phyloP scores from a whole-genome alignment of 2,329 filamentous ascomycete genomes.

The Penicillium sp. region DNA sequence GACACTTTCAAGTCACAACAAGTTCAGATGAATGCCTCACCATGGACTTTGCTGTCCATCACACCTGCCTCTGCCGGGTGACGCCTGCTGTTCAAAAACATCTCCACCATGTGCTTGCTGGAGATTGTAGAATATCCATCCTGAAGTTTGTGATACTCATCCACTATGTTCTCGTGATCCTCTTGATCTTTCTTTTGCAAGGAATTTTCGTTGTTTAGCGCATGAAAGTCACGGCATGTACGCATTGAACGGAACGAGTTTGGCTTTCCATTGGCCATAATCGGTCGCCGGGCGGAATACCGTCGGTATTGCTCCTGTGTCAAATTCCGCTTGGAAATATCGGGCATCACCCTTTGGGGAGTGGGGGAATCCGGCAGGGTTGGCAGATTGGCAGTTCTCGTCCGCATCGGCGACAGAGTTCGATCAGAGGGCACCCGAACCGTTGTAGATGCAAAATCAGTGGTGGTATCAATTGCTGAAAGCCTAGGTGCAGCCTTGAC shows the following conservation, averaged over 20 bases:
- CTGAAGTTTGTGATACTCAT: conserved; percentile 25
- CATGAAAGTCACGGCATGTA: conserved; percentile 21
- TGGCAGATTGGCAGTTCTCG: conserved; percentile 26
- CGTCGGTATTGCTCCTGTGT: conserved; percentile 27
- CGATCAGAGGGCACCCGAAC: not conserved
- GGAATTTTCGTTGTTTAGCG: conserved; percentile 37
- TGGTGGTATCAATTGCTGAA: not conserved
- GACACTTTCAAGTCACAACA: conserved; percentile 23
- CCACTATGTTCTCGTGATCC: conserved; percentile 19
- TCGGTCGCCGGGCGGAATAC: conserved; percentile 27
- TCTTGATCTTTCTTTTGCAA: conserved; percentile 20
- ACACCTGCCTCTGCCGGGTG: conserved; percentile 23
- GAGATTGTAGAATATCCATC: conserved; percentile 32
- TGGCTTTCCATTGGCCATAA: conserved; percentile 26
- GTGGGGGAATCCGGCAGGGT: conserved; percentile 36
- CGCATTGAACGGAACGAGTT: conserved; percentile 35
- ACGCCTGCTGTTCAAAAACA: conserved; percentile 41
- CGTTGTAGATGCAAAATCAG: not conserved
- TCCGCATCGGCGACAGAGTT: conserved; percentile 28
- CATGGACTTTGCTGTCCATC: conserved; percentile 20
- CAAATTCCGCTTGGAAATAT: conserved; percentile 23
- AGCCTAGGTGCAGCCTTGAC: not conserved
- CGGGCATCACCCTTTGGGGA: conserved; percentile 23
- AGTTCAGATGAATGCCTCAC: conserved; percentile 33
- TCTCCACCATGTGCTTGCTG: conserved; percentile 44